Conservation (phyloP, 495 filamentous ascomycete species). For the Staphylotrichum tortipilum region DNA sequence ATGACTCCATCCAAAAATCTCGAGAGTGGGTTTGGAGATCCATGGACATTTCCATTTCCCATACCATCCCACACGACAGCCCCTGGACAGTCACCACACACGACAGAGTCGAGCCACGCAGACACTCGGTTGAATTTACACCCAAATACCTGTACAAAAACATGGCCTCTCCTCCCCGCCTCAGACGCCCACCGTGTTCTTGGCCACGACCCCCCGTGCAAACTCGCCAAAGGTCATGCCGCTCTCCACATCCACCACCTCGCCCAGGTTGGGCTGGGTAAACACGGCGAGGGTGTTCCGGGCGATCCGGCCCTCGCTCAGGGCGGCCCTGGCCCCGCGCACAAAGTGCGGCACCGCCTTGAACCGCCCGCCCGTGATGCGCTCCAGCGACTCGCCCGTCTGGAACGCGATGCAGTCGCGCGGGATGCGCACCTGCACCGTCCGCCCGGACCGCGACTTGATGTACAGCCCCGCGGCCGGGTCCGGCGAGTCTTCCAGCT, state of each 20-base stretch:
- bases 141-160: too few relatives aligned
- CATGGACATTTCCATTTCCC: too few relatives aligned
- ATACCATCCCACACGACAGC: too few relatives aligned
- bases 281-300: slow-evolving; percentile 95
- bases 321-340: slow-evolving; percentile 50
- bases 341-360: slow-evolving; percentile 96
- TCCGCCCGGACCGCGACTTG: slow-evolving; percentile 65
- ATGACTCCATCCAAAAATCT: too few relatives aligned
- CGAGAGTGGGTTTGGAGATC: too few relatives aligned
- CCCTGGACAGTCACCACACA: too few relatives aligned
- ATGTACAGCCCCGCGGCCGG: slow-evolving; percentile 84
- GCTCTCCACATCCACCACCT: slow-evolving; percentile 65
- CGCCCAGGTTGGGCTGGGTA: slow-evolving; percentile 89
- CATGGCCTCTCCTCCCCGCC: slow-evolving; percentile 1
- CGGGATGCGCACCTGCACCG: slow-evolving; percentile 83
- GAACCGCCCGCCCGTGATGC: slow-evolving; percentile 82
- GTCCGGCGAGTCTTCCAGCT: slow-evolving; percentile 68
- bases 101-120: too few relatives aligned
- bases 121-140: too few relatives aligned
- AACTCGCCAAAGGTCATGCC: slow-evolving; percentile 79
- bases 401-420: slow-evolving; percentile 89
- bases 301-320: slow-evolving; percentile 50
- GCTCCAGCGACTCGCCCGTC: slow-evolving; percentile 83
- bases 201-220: slow-evolving; percentile 72
- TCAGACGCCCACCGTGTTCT: slow-evolving; percentile 61